These are phyloP conservation scores for Immersiella caudata DNA, from an alignment of 495 filamentous ascomycete genomes.

Conservation along the genomic window DNA sequence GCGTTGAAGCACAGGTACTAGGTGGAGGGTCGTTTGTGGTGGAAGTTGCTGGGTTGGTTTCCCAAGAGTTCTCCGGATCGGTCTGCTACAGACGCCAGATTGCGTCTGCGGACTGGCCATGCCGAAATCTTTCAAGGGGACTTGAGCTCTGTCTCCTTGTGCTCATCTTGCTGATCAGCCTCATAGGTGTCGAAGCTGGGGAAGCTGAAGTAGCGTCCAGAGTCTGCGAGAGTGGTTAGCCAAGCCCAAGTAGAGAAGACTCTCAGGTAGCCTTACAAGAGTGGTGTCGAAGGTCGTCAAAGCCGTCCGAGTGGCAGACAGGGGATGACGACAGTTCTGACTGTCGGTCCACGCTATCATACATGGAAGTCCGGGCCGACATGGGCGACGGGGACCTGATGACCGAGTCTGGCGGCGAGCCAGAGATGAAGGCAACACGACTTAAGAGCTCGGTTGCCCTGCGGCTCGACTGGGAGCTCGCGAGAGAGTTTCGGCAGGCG, in stretches of 20 bases:
- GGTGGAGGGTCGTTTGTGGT: not conserved
- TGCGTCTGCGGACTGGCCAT: not conserved
- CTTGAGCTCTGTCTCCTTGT: constrained; percentile 30
- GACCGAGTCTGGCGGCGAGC: constrained; percentile 39
- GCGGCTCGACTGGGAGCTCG: constrained; percentile 47
- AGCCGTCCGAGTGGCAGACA: constrained; percentile 34
- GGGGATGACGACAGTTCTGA: constrained; percentile 35
- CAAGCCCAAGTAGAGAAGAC: not conserved
- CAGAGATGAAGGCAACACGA: constrained; percentile 53
- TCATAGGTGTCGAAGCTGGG: constrained; percentile 59
- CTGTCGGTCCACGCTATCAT: constrained; percentile 37
- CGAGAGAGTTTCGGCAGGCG: constrained; percentile 51
- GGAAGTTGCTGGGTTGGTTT: not conserved
- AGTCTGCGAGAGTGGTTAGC: constrained; percentile 35
- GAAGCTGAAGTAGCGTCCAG: constrained; percentile 58
- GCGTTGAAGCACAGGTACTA: not conserved
- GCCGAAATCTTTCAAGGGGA: constrained; percentile 9
- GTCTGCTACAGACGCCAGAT: not conserved
- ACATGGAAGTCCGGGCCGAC: constrained; percentile 41
- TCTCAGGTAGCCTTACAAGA: constrained; percentile 28
- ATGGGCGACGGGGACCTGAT: constrained; percentile 39
- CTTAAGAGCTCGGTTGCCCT: constrained; percentile 55
- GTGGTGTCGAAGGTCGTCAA: constrained; percentile 33
- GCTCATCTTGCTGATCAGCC: constrained; percentile 42
- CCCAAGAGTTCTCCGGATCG: not conserved